Evolutionary conservation across 176 grass and related monocot genomes (phyloP).

Genomic region (Metroxylon sagu): DNA sequence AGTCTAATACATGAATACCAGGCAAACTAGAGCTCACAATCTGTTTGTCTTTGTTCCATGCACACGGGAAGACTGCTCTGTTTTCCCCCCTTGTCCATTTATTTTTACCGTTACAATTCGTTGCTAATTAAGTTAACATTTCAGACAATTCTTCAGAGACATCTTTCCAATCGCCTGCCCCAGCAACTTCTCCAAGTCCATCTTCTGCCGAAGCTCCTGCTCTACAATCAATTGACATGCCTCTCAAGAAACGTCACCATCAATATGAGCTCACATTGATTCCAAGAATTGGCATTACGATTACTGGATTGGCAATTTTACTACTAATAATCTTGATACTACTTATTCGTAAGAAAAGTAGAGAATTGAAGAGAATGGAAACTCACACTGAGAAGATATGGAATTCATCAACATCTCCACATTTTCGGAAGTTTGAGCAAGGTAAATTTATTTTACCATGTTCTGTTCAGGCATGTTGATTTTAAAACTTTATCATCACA

Average conservation of each 20-base stretch:
- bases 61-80: too few relatives aligned
- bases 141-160: constrained; percentile 24
- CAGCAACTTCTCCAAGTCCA: constrained; percentile 51
- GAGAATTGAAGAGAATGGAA: constrained; percentile 51
- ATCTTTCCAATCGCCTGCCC: constrained; percentile 44
- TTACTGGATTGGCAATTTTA: constrained; percentile 57
- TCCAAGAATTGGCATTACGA: constrained; percentile 86
- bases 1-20: too few relatives aligned
- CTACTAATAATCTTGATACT: constrained; percentile 54
- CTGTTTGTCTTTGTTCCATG: too few relatives aligned
- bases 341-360: constrained; percentile 74
- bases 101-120: too few relatives aligned
- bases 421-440: constrained; percentile 61
- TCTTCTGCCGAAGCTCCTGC: constrained; percentile 31
- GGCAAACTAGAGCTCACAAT: too few relatives aligned
- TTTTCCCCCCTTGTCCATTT: too few relatives aligned
- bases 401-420: constrained; percentile 37
- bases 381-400: constrained; percentile 36
- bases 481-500: too few relatives aligned
- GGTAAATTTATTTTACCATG: constrained; percentile 29
- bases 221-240: constrained; percentile 31
- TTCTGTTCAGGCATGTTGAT: not conserved
- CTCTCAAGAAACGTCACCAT: constrained; percentile 28
- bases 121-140: too few relatives aligned
- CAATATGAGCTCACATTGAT: constrained; percentile 53